A percentile compares a stretch with the other conserved stretches of the same genome.
phyloP scores from a whole-genome alignment of 495 filamentous ascomycete genomes.

The Penicillium goetzii region DNA sequence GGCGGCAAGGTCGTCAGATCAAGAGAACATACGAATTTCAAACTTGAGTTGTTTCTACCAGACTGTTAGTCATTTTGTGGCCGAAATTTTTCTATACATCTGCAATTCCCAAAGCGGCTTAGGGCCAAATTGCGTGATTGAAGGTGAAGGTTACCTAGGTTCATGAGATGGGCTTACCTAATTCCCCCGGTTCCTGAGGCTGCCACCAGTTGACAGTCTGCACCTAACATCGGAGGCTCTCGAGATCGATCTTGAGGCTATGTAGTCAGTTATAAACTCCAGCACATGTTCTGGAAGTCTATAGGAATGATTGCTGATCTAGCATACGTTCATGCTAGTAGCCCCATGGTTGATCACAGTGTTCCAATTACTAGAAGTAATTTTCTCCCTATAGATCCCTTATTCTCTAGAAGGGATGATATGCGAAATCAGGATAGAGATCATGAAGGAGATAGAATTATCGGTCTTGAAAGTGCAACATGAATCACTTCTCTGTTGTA shows the following conservation, averaged over 20 bases:
- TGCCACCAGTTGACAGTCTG: slow-evolving; percentile 7
- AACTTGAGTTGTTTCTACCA: background rate
- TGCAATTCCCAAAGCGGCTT: slow-evolving; percentile 24
- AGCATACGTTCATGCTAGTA: background rate
- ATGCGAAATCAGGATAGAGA: background rate
- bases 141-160: too few species aligned
- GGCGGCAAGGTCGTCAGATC: background rate
- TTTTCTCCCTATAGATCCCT: background rate
- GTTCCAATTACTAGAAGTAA: background rate
- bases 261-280: background rate
- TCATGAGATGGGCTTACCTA: slow-evolving; percentile 20
- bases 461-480: background rate
- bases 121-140: slow-evolving; percentile 34
- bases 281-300: background rate
- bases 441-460: background rate
- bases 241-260: background rate
- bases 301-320: background rate
- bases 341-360: background rate
- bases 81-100: slow-evolving; percentile 29
- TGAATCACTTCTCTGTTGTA: background rate
- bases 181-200: slow-evolving; percentile 4
- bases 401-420: too few species aligned
- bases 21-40: background rate
- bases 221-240: background rate
- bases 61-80: slow-evolving; percentile 4